These are phyloP conservation scores for Kockiozyma suomiensis DNA, from an alignment of 805 yeast species.

Conservation along the genomic window DNA sequence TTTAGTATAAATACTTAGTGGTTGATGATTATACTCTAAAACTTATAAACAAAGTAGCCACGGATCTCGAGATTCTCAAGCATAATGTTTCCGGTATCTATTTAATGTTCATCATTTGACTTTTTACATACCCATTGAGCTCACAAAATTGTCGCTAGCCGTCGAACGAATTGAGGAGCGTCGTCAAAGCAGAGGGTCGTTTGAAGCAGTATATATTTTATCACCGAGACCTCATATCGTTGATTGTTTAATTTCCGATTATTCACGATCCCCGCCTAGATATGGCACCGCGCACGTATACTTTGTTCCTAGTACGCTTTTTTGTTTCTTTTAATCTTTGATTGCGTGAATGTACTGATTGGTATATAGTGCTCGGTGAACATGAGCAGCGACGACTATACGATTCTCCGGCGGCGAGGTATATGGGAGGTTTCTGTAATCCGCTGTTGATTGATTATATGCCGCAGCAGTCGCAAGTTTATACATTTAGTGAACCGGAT, in stretches of 20 bases:
- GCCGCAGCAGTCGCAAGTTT: constrained; percentile 73
- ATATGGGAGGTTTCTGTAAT: constrained; percentile 40
- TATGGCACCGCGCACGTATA: constrained; percentile 75
- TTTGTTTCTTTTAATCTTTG: constrained; percentile 39
- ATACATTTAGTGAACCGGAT: constrained; percentile 60
- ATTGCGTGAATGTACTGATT: neutral
- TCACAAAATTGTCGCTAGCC: constrained; percentile 43
- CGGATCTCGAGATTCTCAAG: constrained; percentile 18
- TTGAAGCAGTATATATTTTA: constrained; percentile 79
- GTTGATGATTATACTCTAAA: constrained; percentile 59
- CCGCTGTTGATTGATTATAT: constrained; percentile 54
- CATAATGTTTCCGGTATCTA: constrained; percentile 28
- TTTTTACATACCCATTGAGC: neutral
- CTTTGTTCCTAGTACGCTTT: constrained; percentile 61
- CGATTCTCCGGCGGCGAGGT: constrained; percentile 38
- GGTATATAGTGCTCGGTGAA: constrained; percentile 28
- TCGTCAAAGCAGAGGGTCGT: constrained; percentile 61
- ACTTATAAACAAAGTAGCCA: constrained; percentile 46
- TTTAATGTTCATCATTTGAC: neutral
- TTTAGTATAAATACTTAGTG: constrained; percentile 51
- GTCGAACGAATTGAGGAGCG: constrained; percentile 64
- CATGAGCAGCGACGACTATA: constrained; percentile 28
- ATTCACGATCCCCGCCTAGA: constrained; percentile 61
- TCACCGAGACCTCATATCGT: constrained; percentile 69
- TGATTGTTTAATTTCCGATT: constrained; percentile 80